Evolutionary conservation across 805 yeast species (phyloP), one percentile per base, ranked within the genome.

Genomic region (Clavispora phyllophila): DNA sequence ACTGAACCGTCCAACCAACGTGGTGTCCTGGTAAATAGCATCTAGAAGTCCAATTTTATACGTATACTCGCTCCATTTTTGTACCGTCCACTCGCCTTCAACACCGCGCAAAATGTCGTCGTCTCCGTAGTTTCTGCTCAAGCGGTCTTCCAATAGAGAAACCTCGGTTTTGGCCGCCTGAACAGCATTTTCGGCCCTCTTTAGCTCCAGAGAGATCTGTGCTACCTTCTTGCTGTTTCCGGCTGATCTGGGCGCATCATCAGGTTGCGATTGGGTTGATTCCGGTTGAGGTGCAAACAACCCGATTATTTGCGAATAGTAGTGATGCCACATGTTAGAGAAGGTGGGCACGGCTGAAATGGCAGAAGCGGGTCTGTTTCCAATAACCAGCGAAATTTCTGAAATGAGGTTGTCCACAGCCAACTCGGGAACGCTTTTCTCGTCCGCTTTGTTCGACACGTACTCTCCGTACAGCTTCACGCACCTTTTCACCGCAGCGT

Each of bases 401-500:
- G 22, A 27, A 5, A 22, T 23, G 2, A 39, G 25, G 13, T 33
- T 33, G 9, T 32, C 29, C 20, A 29, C 33, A 1, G n/a, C 10
- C n/a, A 32, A 15, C 13, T 18, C 37, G 3, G 34, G 36, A 4
- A 29, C 33, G 13, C 4, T 9, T 9, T 12, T 10, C 19, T 33
- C 42, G 13, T 17, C 57, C 10, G 53, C 62, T 32, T 65, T 61
- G 48, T 73, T 73, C 9, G 76, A 72, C 8, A 61, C 50, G 50
- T 75, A 71, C 47, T 77, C 73, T 36, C 75, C 77, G 56, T 62
- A 83, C 0, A 67, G 65, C 15, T 75, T 66, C 14, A 88, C 81
- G 1, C 90, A 81, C 17, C 70, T 75, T 59, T 87, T 87, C 15
- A 90, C 96, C 0, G 90, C 95, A 7, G 80, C 78, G 62, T 90